Evolutionary conservation across 257 asterid genomes (phyloP).

Genomic region (Primulina tabacum): DNA sequence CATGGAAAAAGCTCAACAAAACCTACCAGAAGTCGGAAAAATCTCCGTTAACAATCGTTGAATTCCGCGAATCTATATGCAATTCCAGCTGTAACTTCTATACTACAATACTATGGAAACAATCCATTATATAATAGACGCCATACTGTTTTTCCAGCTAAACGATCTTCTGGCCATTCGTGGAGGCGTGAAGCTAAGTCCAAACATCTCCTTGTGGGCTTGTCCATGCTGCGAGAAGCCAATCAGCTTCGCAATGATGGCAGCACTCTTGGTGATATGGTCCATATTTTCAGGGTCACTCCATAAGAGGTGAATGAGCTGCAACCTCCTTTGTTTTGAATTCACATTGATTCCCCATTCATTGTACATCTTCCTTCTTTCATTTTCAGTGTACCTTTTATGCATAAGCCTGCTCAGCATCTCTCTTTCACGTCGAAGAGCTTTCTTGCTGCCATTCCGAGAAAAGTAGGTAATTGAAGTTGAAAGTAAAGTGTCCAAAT

Average conservation of each 20-base stretch:
- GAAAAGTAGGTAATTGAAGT: slow-evolving; percentile 18
- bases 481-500: neutral
- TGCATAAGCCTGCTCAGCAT: slow-evolving; percentile 50
- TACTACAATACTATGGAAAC: slow-evolving; percentile 11
- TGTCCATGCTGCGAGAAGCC: slow-evolving; percentile 52
- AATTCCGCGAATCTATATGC: neutral
- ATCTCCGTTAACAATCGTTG: slow-evolving; percentile 11
- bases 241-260: slow-evolving; percentile 55
- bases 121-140: slow-evolving; percentile 30
- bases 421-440: slow-evolving; percentile 59
- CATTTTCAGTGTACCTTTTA: slow-evolving; percentile 43
- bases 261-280: slow-evolving; percentile 49
- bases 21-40: neutral
- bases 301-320: slow-evolving; percentile 54
- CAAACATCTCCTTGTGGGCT: slow-evolving; percentile 61
- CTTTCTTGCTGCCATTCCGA: slow-evolving; percentile 53
- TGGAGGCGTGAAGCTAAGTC: slow-evolving; percentile 55
- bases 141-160: slow-evolving; percentile 52
- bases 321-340: slow-evolving; percentile 52
- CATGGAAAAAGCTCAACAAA: slow-evolving; percentile 19
- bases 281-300: slow-evolving; percentile 39
- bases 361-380: slow-evolving; percentile 38
- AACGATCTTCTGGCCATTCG: slow-evolving; percentile 42
- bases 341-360: slow-evolving; percentile 55
- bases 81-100: neutral